These are phyloP conservation scores for Starmerella tilneyi DNA, from an alignment of 805 yeast species.

Conservation along the genomic window DNA sequence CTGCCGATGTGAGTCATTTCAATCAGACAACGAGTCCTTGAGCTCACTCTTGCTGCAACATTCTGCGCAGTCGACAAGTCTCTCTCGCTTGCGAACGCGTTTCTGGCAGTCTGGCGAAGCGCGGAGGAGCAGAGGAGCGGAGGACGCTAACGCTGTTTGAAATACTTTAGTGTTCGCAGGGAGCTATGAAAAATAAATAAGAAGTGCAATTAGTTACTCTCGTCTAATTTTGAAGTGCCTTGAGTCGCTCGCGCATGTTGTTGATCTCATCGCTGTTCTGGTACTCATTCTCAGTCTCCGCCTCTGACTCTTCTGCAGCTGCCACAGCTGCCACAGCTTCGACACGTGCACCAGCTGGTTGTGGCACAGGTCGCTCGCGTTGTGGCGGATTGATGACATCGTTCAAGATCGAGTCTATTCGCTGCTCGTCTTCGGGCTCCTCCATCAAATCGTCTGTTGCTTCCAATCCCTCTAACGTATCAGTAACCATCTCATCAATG, in stretches of 20 bases:
- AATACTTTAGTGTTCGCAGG: no score
- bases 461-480: conserved; percentile 60
- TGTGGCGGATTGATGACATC: conserved; percentile 34
- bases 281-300: conserved; percentile 55
- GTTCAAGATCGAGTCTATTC: conserved; percentile 32
- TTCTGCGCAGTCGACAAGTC: no score
- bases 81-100: no score
- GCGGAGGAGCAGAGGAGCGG: no score
- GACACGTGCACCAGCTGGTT: background rate
- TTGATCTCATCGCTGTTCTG: conserved; percentile 43
- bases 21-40: no score
- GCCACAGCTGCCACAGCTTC: background rate
- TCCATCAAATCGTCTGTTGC: conserved; percentile 48
- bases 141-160: no score
- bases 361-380: conserved; percentile 4
- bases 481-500: conserved; percentile 91
- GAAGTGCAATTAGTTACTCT: no score
- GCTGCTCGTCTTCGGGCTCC: conserved; percentile 30
- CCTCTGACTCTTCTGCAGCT: conserved; percentile 29
- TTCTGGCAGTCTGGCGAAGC: no score
- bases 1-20: background rate
- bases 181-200: background rate
- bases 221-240: conserved; percentile 68
- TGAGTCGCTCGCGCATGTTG: conserved; percentile 81
- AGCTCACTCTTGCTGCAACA: no score